These are phyloP conservation scores for Fusarium gaditjirri DNA, from an alignment of 2,329 filamentous ascomycete genomes.

Conservation along the genomic window DNA sequence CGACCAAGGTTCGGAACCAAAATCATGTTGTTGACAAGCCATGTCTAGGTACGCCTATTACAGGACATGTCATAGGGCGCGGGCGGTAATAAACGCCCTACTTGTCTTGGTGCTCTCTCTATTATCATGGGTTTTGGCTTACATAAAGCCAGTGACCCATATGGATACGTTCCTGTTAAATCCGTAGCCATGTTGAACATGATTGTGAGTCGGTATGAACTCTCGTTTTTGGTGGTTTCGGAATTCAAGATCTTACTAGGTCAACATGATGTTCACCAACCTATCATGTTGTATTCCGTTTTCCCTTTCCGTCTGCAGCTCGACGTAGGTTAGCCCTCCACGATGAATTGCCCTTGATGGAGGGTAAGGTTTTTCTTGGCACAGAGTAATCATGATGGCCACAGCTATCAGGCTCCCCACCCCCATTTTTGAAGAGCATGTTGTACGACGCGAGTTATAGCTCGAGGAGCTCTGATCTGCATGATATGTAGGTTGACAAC, in stretches of 20 bases:
- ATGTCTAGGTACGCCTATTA: neutral
- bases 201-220: neutral
- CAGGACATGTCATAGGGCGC: conserved; percentile 2
- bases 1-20: neutral
- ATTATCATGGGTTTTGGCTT: neutral
- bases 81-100: neutral
- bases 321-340: neutral
- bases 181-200: neutral
- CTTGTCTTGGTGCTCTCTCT: neutral
- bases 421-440: neutral
- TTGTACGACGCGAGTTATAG: neutral
- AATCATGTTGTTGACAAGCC: neutral
- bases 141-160: neutral
- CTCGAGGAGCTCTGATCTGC: conserved; percentile 11
- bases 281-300: neutral
- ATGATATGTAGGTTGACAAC: conserved; percentile 4
- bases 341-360: neutral
- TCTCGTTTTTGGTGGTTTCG: neutral
- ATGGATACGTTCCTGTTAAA: neutral
- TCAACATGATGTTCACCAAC: neutral
- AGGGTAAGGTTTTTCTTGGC: conserved; percentile 19
- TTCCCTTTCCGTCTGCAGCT: neutral
- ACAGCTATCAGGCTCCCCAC: neutral
- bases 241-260: neutral
- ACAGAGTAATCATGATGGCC: conserved; percentile 31